phyloP scores from a whole-genome alignment of 1,284 basidiomycete genomes.

The Microbotryomycetes sp. region DNA sequence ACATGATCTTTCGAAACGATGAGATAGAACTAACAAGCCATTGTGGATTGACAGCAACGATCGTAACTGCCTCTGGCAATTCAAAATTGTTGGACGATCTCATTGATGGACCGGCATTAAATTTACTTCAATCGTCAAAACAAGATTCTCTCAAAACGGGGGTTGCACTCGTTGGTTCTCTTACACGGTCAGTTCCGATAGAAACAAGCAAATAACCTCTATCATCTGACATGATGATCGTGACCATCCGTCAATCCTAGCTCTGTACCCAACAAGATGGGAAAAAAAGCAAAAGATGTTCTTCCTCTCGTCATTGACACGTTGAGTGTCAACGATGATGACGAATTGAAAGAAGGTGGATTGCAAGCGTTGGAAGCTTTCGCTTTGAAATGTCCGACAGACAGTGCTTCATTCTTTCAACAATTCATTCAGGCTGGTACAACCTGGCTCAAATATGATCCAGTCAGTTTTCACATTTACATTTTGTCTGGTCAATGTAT shows the following conservation, averaged over 20 bases:
- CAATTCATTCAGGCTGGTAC: slow-evolving; percentile 63
- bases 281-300: slow-evolving; percentile 54
- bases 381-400: slow-evolving; percentile 72
- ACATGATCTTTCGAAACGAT: not conserved
- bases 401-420: slow-evolving; percentile 65
- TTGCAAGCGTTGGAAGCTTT: slow-evolving; percentile 79
- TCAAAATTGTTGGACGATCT: slow-evolving; percentile 14
- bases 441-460: slow-evolving; percentile 71
- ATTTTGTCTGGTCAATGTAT: not conserved
- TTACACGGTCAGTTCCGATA: slow-evolving; percentile 52
- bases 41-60: slow-evolving; percentile 6
- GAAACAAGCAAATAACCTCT: not conserved
- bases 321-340: slow-evolving; percentile 58
- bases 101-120: slow-evolving; percentile 11
- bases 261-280: slow-evolving; percentile 55
- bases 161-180: slow-evolving; percentile 69
- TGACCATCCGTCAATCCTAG: not conserved
- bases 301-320: slow-evolving; percentile 64
- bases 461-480: slow-evolving; percentile 39
- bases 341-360: slow-evolving; percentile 68
- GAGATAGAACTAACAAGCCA: not conserved
- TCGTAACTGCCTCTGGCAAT: slow-evolving; percentile 12
- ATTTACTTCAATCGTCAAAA: slow-evolving; percentile 23
- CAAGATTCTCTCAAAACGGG: slow-evolving; percentile 67
- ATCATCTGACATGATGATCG: no score